Evolutionary conservation across 306 rosid species (phyloP).

Genomic region (Pachyrhizus erosus): DNA sequence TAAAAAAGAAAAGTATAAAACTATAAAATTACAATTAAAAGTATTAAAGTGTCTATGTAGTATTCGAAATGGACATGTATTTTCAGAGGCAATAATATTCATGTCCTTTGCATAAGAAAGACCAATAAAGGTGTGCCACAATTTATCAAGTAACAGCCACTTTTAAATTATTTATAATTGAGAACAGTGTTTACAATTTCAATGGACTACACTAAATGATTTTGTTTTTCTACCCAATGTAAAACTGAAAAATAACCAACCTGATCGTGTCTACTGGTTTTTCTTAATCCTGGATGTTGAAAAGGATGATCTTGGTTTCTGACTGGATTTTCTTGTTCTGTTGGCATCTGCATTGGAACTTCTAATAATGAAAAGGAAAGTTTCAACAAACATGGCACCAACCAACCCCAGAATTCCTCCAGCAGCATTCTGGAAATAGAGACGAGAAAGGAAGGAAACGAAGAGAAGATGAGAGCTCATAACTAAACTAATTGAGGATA

Average conservation of each 20-base stretch:
- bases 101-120: slow-evolving; percentile 1
- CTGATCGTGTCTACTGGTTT: slow-evolving; percentile 59
- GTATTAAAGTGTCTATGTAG: not conserved
- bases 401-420: slow-evolving; percentile 92
- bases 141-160: slow-evolving; percentile 21
- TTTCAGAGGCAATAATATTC: not conserved
- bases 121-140: not conserved
- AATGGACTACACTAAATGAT: slow-evolving; percentile 13
- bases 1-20: not conserved
- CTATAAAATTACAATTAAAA: not conserved
- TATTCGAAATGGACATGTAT: not conserved
- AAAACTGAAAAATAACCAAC: slow-evolving; percentile 38
- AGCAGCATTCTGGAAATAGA: slow-evolving; percentile 74
- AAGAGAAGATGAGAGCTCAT: slow-evolving; percentile 1
- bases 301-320: slow-evolving; percentile 52
- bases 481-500: slow-evolving; percentile 24
- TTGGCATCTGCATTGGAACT: slow-evolving; percentile 45
- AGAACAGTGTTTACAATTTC: slow-evolving; percentile 27
- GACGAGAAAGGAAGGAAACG: slow-evolving; percentile 12
- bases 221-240: slow-evolving; percentile 21
- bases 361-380: slow-evolving; percentile 85
- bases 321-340: slow-evolving; percentile 52
- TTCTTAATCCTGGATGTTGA: slow-evolving; percentile 67
- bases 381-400: slow-evolving; percentile 88
- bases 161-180: slow-evolving; percentile 22